phyloP scores from a whole-genome alignment of 75 land plant species.

The Isoetes taiwanensis region DNA sequence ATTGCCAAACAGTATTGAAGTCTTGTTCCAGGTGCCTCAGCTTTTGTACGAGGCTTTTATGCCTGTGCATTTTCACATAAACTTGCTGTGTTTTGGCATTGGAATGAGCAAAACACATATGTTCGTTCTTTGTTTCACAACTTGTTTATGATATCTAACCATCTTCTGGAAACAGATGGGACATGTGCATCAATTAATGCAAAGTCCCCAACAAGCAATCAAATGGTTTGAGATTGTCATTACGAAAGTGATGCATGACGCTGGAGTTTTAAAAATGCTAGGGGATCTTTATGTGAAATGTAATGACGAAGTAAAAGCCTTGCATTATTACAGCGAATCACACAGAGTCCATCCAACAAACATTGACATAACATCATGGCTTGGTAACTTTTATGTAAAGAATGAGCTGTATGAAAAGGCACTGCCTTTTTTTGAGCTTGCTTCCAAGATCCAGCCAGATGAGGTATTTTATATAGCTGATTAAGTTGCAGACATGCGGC shows the following conservation, averaged over 20 bases:
- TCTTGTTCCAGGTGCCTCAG: slow-evolving; percentile 22
- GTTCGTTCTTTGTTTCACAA: background rate
- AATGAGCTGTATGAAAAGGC: slow-evolving; percentile 34
- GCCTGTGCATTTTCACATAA: no score
- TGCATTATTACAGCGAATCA: slow-evolving; percentile 31
- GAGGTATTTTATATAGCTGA: slow-evolving; percentile 15
- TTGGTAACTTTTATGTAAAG: slow-evolving; percentile 27
- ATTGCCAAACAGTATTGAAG: slow-evolving; percentile 26
- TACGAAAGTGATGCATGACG: slow-evolving; percentile 26
- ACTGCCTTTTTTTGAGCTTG: slow-evolving; percentile 31
- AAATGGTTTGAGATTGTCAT: slow-evolving; percentile 30
- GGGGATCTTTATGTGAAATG: slow-evolving; percentile 24
- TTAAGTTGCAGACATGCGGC: background rate
- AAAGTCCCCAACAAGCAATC: slow-evolving; percentile 25
- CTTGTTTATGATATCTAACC: background rate
- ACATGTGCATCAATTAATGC: slow-evolving; percentile 19
- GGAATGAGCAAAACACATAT: background rate
- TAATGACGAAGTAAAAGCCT: slow-evolving; percentile 28
- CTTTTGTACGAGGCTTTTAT: no score
- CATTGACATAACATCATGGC: slow-evolving; percentile 25
- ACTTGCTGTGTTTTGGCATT: no score
- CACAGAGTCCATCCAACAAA: slow-evolving; percentile 28
- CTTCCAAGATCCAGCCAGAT: slow-evolving; percentile 28
- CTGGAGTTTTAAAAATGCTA: slow-evolving; percentile 24
- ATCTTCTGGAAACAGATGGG: slow-evolving; percentile 19